These are phyloP conservation scores for Ilex asprella DNA, from an alignment of 257 asterid species.

Conservation along the genomic window DNA sequence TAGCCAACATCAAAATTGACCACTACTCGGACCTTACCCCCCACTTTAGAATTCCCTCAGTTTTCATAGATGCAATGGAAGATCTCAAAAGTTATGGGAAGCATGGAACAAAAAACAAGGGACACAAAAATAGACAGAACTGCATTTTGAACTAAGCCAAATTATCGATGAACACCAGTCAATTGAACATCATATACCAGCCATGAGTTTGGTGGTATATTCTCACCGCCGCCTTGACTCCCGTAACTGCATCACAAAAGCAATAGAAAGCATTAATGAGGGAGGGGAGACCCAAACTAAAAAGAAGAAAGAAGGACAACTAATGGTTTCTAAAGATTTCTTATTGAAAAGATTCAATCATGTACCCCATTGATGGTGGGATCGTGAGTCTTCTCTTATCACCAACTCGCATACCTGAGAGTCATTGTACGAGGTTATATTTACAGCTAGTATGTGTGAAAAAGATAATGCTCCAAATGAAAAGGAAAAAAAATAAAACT, in stretches of 20 bases:
- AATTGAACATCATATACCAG: conserved; percentile 68
- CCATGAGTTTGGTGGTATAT: conserved; percentile 86
- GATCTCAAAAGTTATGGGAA: no score
- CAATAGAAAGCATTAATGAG: not conserved
- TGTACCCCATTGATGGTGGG: conserved; percentile 90
- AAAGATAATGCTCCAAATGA: not conserved
- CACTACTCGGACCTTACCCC: no score
- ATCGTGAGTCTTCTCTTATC: conserved; percentile 69
- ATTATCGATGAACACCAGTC: conserved; percentile 33
- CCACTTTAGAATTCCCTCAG: no score
- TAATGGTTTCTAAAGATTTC: not conserved
- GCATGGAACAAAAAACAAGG: not conserved
- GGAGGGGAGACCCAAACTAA: not conserved
- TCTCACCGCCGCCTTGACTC: conserved; percentile 34
- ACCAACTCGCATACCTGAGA: conserved; percentile 80
- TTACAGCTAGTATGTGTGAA: not conserved
- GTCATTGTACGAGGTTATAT: not conserved
- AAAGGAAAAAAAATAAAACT: conserved; percentile 5
- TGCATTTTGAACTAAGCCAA: not conserved
- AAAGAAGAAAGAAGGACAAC: not conserved
- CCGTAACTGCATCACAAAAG: conserved; percentile 51
- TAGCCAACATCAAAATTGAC: no score
- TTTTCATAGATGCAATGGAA: no score
- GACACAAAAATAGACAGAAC: conserved; percentile 3
- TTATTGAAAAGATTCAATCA: not conserved